These are phyloP conservation scores for Lichina pygmaea DNA, from an alignment of 495 filamentous ascomycete species.

Conservation along the genomic window DNA sequence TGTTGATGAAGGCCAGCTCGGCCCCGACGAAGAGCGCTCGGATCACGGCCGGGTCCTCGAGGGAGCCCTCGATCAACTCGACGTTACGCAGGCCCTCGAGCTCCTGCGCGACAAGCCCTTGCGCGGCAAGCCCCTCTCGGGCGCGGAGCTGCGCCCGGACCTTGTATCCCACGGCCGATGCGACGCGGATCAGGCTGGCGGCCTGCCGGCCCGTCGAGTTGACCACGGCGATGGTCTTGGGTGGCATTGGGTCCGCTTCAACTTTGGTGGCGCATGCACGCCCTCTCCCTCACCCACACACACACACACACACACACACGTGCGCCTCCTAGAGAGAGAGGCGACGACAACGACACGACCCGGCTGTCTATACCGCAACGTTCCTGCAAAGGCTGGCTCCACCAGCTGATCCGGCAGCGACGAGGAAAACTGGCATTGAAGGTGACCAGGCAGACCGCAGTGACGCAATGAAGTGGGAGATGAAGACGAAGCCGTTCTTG, in stretches of 20 bases:
- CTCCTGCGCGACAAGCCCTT: constrained; percentile 3
- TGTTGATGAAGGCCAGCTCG: constrained; percentile 88
- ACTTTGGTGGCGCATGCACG: too few species aligned
- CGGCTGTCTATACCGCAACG: too few species aligned
- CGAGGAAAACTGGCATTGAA: too few species aligned
- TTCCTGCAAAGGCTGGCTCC: too few species aligned
- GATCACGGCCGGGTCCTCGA: constrained; percentile 24
- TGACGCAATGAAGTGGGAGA: too few species aligned
- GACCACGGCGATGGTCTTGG: constrained; percentile 5
- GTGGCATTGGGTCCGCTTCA: background rate
- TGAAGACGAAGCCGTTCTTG: too few species aligned
- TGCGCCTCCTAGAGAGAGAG: too few species aligned
- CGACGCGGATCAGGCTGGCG: constrained; percentile 4
- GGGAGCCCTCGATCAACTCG: constrained; percentile 1
- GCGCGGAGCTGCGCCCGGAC: constrained; percentile 4
- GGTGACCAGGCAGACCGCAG: too few species aligned
- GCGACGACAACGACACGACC: too few species aligned
- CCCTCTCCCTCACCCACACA: too few species aligned
- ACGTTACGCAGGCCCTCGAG: constrained; percentile 1
- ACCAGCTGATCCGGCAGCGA: too few species aligned
- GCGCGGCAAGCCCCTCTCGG: constrained; percentile 2
- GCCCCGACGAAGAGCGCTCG: constrained; percentile 54
- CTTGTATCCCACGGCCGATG: constrained; percentile 4
- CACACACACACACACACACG: too few species aligned
- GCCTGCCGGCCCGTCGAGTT: constrained; percentile 5